phyloP scores from a whole-genome alignment of 2,329 filamentous ascomycete species.

The Cladosporium sp. region DNA sequence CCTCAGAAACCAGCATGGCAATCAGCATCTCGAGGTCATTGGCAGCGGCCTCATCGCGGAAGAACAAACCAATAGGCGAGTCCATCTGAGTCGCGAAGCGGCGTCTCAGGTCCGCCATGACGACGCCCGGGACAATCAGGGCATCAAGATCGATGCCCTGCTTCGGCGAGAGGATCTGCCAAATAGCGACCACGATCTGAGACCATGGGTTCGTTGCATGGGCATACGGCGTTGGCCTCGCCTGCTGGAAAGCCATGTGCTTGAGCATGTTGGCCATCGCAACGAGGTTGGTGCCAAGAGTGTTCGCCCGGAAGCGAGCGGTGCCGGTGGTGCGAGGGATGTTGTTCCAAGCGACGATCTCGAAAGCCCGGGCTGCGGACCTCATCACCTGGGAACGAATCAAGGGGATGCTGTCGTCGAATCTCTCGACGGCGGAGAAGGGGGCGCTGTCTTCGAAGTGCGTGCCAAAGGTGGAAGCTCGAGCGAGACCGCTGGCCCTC shows the following conservation, averaged over 20 bases:
- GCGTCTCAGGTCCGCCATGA: neutral
- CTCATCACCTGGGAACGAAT: neutral
- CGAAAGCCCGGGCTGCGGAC: neutral
- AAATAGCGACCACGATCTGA: neutral
- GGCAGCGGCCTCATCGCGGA: neutral
- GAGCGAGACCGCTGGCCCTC: neutral
- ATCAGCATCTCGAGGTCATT: neutral
- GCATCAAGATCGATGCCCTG: neutral
- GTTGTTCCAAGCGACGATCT: neutral
- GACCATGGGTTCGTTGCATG: neutral
- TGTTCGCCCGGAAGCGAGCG: neutral
- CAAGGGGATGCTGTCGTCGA: neutral
- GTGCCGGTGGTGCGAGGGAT: neutral
- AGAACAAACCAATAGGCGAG: neutral
- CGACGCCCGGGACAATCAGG: neutral
- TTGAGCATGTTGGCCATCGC: slow-evolving; percentile 10
- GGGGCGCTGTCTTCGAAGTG: neutral
- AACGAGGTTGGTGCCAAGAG: neutral
- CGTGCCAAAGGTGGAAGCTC: neutral
- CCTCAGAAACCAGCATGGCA: neutral
- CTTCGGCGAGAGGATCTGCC: neutral
- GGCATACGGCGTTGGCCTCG: neutral
- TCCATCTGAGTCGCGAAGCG: neutral
- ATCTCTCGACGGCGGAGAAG: neutral
- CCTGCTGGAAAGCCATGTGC: slow-evolving; percentile 1